Percentiles rank a stretch among this genome's conserved stretches.
Conservation (phyloP, 805 yeast genomes). For the Saturnispora diversa region DNA sequence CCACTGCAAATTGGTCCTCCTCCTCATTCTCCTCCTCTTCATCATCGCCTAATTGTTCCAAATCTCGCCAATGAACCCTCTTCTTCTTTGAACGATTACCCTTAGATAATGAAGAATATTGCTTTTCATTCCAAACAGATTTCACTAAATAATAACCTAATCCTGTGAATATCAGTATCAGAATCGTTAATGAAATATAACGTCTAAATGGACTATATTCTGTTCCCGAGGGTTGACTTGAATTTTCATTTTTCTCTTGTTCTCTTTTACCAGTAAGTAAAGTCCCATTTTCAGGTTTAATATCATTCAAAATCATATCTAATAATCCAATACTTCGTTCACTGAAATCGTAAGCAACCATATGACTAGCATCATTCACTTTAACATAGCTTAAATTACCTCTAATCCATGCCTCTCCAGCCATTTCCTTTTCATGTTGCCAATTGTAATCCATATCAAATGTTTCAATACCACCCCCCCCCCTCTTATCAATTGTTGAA, state of each 20-base stretch:
- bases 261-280: neutral
- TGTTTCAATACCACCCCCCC: slow-evolving; percentile 6
- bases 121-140: slow-evolving; percentile 4
- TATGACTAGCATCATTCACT: slow-evolving; percentile 75
- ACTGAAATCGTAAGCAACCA: slow-evolving; percentile 86
- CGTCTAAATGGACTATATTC: slow-evolving; percentile 1
- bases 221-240: neutral
- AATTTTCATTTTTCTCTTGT: neutral
- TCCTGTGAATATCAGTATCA: slow-evolving; percentile 4
- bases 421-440: slow-evolving; percentile 35
- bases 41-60: slow-evolving; percentile 11
- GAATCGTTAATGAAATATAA: slow-evolving; percentile 6
- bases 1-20: no score
- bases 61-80: slow-evolving; percentile 30
- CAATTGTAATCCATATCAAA: slow-evolving; percentile 29
- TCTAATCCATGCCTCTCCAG: slow-evolving; percentile 39
- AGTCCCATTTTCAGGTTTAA: slow-evolving; percentile 15
- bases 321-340: slow-evolving; percentile 61
- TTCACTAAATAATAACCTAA: slow-evolving; percentile 8
- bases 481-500: neutral
- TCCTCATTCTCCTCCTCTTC: no score
- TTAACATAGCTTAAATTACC: slow-evolving; percentile 71
- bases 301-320: slow-evolving; percentile 31
- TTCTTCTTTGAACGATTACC: slow-evolving; percentile 24
- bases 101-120: slow-evolving; percentile 2